Percentiles rank a stretch among this genome's conserved stretches.
These are phyloP conservation scores for Lolium rigidum DNA, from an alignment of 176 grass and related monocot species.

Conservation along the genomic window DNA sequence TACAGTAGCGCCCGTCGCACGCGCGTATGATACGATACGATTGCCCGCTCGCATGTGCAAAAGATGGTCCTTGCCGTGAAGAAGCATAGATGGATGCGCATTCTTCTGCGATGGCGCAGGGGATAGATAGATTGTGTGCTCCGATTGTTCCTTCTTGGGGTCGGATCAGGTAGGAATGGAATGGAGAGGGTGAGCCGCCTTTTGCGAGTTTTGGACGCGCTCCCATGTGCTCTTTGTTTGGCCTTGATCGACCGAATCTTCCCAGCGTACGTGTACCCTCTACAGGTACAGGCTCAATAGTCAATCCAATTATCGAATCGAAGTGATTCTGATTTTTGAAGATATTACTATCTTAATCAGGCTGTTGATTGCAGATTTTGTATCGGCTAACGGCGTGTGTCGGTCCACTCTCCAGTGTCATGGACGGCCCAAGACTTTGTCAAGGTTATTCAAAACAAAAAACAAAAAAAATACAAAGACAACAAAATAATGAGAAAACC, in stretches of 20 bases:
- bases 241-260: slow-evolving; percentile 33
- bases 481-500: too few relatives aligned
- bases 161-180: neutral
- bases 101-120: neutral
- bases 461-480: too few relatives aligned
- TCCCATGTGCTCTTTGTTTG: neutral
- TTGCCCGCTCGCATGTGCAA: slow-evolving; percentile 38
- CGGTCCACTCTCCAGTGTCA: neutral
- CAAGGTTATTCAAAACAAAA: too few relatives aligned
- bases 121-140: slow-evolving; percentile 35
- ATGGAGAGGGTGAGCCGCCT: neutral
- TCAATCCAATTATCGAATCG: neutral
- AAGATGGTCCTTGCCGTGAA: slow-evolving; percentile 38
- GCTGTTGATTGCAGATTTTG: neutral
- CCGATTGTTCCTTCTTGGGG: neutral
- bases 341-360: neutral
- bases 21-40: neutral
- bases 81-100: neutral
- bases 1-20: neutral
- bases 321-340: neutral
- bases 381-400: neutral
- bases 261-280: neutral
- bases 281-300: neutral
- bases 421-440: too few relatives aligned
- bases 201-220: slow-evolving; percentile 22